Evolutionary conservation across 148 eudicot genomes (phyloP), one percentile per base, ranked within the genome.

Genomic region (Rhododendron molle): DNA sequence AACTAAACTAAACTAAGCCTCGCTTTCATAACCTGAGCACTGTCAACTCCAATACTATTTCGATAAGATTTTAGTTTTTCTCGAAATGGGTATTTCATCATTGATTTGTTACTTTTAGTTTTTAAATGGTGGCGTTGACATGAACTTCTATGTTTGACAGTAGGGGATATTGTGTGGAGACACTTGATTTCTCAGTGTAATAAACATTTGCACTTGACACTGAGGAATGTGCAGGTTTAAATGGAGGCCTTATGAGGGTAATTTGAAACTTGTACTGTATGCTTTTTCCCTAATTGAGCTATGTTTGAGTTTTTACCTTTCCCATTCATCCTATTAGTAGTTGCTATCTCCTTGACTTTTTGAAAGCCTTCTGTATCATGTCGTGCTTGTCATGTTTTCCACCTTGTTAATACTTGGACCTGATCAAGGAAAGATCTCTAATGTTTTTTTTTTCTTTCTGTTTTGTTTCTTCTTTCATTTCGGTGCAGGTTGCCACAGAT

Each of bases 401-500:
- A 2, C 34, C 76, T 43, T 78, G 21, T 56, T 73, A 12, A 40
- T 13, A 80, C 52, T 69, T 30, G 26, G 26, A 38, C 16, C 52
- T 71, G 49, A 52, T 81, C 58, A 10, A 86, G 44, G 14, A 54
- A 73, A 54, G 67, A 20, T 71, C 34, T 81, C 30, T 50, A 6
- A 44, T 80, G 43, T 21, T 69, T 38, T 38, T 62, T 34, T 32
- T 5, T 26, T 73, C 50, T 84, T 88, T 3, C 21, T 56, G 14
- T 50, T 10, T 40, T 34, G 36, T 34, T 76, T 58, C n/a, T 30
- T 84, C 60, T 40, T 84, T 86, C 32, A 20, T 77, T 69, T 71
- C 30, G 81, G 80, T 80, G 81, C 89, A 91, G 93, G 93, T 91
- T 84, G 93, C 93, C 77, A 91, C 93, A 14, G 93, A 91, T 81